Percentiles rank a stretch among this genome's conserved stretches.
Conservation (phyloP, 257 asterid genomes). For the Capsicum baccatum region DNA sequence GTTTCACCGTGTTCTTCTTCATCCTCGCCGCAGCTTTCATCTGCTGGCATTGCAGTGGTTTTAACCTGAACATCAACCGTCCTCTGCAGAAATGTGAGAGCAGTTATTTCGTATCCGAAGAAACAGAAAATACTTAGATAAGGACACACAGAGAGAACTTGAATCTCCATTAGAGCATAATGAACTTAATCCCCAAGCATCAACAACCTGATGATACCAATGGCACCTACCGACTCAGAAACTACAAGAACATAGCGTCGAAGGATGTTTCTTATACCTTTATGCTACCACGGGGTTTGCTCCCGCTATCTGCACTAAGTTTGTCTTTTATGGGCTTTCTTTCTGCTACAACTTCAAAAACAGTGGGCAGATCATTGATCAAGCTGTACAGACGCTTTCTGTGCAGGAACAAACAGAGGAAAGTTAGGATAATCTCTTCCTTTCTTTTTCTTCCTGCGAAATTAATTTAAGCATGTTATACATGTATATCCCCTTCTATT, state of each 20-base stretch:
- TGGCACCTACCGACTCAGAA: neutral
- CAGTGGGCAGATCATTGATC: conserved; percentile 84
- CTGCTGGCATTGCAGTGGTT: conserved; percentile 75
- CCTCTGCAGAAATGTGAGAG: conserved; percentile 46
- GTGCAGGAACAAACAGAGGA: conserved; percentile 29
- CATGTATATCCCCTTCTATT: neutral
- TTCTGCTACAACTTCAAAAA: conserved; percentile 78
- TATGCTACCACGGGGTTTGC: conserved; percentile 79
- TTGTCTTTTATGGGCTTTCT: conserved; percentile 79
- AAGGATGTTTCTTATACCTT: conserved; percentile 51
- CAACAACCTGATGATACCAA: neutral
- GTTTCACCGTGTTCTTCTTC: conserved; percentile 88
- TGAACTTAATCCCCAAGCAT: neutral
- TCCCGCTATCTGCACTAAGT: conserved; percentile 80
- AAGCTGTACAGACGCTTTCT: conserved; percentile 87
- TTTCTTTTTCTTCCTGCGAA: neutral
- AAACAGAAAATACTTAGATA: neutral
- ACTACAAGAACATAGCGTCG: neutral
- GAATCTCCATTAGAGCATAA: conserved; percentile 8
- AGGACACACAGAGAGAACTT: neutral
- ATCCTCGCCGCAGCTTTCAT: conserved; percentile 66
- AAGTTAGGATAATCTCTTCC: neutral
- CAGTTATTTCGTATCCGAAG: neutral
- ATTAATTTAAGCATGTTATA: neutral
- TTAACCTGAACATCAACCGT: conserved; percentile 67